Base-by-base conservation (phyloP, 805 yeast genomes). In the Maudiozyma barnettii region DNA sequence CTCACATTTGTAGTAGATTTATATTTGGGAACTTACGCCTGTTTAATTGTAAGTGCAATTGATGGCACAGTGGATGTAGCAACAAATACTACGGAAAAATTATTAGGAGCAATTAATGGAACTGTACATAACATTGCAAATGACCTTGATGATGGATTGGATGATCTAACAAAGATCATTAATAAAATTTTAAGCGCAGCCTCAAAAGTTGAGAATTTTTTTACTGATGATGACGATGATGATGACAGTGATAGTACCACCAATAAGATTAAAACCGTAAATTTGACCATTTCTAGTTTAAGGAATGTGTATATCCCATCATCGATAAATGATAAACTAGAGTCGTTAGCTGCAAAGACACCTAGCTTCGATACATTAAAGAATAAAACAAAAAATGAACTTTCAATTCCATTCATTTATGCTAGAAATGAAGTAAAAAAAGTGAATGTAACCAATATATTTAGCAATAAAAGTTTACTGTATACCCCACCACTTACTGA, bases 11-110 rank as follows among this genome's bases (percentile, higher is more conserved):
- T 78, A 7, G 66, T 91, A 8, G 88, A 89, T 30, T 56, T 91
- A 52, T 76, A 84, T 43, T 63, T 89, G 2, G 98, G 97, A 0
- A 93, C 98, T 0, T 87, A 86, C 64, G 82, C 84, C 0, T 93
- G 99, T 63, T 69, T 93, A 13, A 61, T 88, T 13, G 78, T 84
- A 0, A 81, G 93, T 5, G 78, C 89, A 0, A 70, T 90, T 6
- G 81, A 78, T 56, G 86, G 90, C 3, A 75, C 85, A 0, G 82
- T 81, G 1, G 79, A 78, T 53, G 78, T 80, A 29, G 95, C 95
- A 0, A 61, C 85, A 1, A 83, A 85, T 58, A 77, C 87, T 0
- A 80, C 95, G 0, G 85, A 83, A 54, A 59, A 74, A 1, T 68
- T 87, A 1, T 71, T 89, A 7, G 60, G 62, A 4, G 65, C 72